Base-by-base conservation (phyloP, 2,329 filamentous ascomycete genomes). In the Fusarium phyllophilum region DNA sequence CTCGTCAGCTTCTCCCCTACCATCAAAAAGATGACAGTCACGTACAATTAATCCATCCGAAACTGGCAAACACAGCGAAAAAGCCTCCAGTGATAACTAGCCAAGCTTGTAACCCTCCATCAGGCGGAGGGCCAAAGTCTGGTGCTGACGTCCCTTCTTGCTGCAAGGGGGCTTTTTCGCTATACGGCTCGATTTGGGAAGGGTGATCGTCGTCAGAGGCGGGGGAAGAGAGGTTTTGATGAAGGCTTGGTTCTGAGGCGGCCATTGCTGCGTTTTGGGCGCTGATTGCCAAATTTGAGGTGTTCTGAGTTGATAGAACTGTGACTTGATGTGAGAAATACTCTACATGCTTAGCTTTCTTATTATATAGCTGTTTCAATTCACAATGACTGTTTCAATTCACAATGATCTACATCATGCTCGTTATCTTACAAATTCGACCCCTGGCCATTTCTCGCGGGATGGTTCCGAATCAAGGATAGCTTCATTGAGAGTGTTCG, bases 401-500 rank as follows among this genome's bases (percentile, higher is more conserved):
- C 41, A 15, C 10, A 36, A 17, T 17, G 20, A 20, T 58, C 33
- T 49, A 51, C 38, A 14, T 33, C 41, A 36, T 26, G 13, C 14
- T 26, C 33, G n/a, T 59, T 49, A 58, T 39, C 49, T 69, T 52
- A 69, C 57, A 69, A 69, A 69, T 69, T 39, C 29, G 20, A 69
- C 29, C 66, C 66, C 29, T 41, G 57, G 10, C 5, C 12, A 4
- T 12, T 33, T 15, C 26, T 69, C 66, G 66, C 38, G 8, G 17
- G 49, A 69, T 69, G 66, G 49, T 69, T 64, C 65, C 58, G 3
- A 44, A 63, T 52, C 0, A 0, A 1, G 66, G n/a, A 20, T 64
- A 45, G 41, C 20, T 8, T 29, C 18, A 15, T 29, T 5, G 0
- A 26, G 2, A 20, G 34, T 45, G 41, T 29, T 54, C 46, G 17